These are phyloP conservation scores for Stemphylium lycopersici DNA, from an alignment of 2,329 filamentous ascomycete species.

Conservation along the genomic window DNA sequence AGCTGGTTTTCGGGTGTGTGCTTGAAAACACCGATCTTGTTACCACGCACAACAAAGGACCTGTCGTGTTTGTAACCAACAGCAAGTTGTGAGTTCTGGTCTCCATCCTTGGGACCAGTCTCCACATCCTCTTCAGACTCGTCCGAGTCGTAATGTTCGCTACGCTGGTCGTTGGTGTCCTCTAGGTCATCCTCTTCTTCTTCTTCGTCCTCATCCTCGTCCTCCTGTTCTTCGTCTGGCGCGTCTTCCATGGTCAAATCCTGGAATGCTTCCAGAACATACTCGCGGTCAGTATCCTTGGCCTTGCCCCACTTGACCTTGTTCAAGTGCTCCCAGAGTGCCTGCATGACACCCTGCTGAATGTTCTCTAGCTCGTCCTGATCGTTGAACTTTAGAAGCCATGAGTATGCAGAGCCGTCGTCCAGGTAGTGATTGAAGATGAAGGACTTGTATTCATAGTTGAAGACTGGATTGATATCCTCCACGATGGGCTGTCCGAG, in stretches of 20 bases:
- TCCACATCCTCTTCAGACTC: constrained; percentile 81
- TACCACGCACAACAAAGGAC: constrained; percentile 94
- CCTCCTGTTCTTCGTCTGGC: constrained; percentile 60
- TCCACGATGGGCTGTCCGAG: constrained; percentile 83
- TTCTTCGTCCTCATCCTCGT: constrained; percentile 65
- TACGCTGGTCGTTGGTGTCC: constrained; percentile 67
- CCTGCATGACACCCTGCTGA: constrained; percentile 92
- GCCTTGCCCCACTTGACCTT: constrained; percentile 92
- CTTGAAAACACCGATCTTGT: constrained; percentile 99
- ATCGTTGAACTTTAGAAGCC: constrained; percentile 91
- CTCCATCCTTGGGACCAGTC: constrained; percentile 72
- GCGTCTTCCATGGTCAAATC: constrained; percentile 91
- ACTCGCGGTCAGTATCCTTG: constrained; percentile 90
- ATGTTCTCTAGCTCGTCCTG: constrained; percentile 81
- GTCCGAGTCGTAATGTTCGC: constrained; percentile 75
- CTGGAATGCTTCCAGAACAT: constrained; percentile 93
- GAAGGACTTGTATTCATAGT: constrained; percentile 98
- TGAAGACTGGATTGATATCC: constrained; percentile 97
- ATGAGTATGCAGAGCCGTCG: constrained; percentile 91
- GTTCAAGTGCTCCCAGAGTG: constrained; percentile 95
- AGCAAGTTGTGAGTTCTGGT: constrained; percentile 90
- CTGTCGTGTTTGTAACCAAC: constrained; percentile 97
- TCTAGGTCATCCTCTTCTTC: constrained; percentile 59
- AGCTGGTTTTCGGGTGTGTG: constrained; percentile 91
- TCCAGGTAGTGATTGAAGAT: constrained; percentile 97